Evolutionary conservation across 2,329 filamentous ascomycete species (phyloP).

Genomic region (Akanthomyces dipterigenus): DNA sequence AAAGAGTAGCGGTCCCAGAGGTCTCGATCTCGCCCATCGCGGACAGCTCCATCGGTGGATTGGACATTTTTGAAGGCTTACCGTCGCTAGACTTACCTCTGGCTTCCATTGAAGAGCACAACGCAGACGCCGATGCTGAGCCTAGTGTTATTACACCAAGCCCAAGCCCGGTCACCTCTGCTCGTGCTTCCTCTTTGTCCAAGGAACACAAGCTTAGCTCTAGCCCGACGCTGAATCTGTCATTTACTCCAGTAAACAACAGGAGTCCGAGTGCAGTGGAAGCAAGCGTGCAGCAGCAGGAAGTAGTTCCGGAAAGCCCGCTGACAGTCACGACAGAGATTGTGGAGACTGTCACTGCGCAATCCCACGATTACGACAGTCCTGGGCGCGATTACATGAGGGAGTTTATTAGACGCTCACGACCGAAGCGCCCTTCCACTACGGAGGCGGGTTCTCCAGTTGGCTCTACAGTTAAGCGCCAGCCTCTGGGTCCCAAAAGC

Average conservation of each 20-base stretch:
- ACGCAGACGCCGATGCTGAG: not conserved
- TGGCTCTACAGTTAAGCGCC: conserved; percentile 20
- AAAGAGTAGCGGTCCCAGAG: not conserved
- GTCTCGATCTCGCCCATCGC: not conserved
- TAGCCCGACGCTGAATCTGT: conserved; percentile 14
- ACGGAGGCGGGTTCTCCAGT: conserved; percentile 27
- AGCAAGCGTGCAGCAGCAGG: not conserved
- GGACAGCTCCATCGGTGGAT: not conserved
- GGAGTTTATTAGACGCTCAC: conserved; percentile 30
- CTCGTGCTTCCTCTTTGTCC: not conserved
- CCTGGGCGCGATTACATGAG: conserved; percentile 29
- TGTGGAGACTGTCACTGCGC: not conserved
- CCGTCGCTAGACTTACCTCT: not conserved
- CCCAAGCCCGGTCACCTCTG: not conserved
- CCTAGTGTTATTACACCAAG: not conserved
- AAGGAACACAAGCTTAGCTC: not conserved
- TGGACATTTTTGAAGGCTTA: not conserved
- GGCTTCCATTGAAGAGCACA: not conserved
- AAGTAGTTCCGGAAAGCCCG: conserved; percentile 4
- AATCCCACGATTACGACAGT: conserved; percentile 23
- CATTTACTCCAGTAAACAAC: conserved; percentile 23
- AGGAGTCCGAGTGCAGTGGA: not conserved
- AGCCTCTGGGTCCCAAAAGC: conserved; percentile 28
- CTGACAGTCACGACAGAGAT: not conserved
- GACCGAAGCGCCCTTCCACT: conserved; percentile 21